Conservation (phyloP, 129 eudicot genomes). For the Arctium minus region DNA sequence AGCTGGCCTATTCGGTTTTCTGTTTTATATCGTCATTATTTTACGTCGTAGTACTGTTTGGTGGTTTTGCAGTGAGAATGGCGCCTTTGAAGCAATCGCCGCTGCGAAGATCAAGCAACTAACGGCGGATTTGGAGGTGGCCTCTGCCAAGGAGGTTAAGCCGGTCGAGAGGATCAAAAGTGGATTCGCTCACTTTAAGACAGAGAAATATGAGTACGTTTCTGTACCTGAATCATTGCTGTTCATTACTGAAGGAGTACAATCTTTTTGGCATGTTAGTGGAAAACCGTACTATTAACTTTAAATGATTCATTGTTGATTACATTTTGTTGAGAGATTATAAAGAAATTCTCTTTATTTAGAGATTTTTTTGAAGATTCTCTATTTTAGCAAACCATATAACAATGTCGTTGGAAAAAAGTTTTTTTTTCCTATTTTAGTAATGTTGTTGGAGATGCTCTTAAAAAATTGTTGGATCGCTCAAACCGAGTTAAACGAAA, state of each 20-base stretch:
- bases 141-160: conserved; percentile 28
- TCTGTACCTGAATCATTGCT: not conserved
- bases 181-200: conserved; percentile 72
- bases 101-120: conserved; percentile 68
- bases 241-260: not conserved
- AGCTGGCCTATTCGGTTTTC: not conserved
- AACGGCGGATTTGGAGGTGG: conserved; percentile 63
- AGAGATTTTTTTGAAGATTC: no score
- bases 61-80: conserved; percentile 52
- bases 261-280: not conserved
- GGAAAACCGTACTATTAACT: not conserved
- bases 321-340: not conserved
- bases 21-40: not conserved
- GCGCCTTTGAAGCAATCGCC: conserved; percentile 46
- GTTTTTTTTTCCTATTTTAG: no score
- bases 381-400: no score
- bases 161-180: conserved; percentile 54
- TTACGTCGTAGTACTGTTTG: not conserved
- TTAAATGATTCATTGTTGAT: not conserved
- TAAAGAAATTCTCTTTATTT: no score
- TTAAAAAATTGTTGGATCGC: no score
- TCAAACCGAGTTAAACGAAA: no score
- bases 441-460: no score
- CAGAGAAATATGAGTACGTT: conserved; percentile 65
- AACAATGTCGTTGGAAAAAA: no score